Evolutionary conservation across 2,329 filamentous ascomycete species (phyloP), one percentile per base, ranked within the genome.

Genomic region (Clarireedia monteithiana): DNA sequence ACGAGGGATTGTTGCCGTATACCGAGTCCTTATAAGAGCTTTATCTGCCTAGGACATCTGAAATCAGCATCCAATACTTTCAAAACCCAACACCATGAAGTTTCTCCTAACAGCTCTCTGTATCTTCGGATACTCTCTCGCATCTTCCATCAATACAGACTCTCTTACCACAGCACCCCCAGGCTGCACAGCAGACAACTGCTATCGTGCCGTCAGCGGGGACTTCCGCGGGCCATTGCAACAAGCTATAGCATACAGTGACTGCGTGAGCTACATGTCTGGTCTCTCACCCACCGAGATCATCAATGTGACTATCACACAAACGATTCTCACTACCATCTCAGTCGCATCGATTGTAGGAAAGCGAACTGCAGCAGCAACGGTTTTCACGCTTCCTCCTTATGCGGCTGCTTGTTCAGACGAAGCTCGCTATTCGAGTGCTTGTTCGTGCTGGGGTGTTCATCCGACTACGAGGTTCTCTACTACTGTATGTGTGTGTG

Each of bases 401-500:
- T 59, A 59, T 34, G 57, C 55, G 5, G 54, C 24, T 27, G 49
- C 34, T 3, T 59, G 57, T 39, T 45, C 44, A 5, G 40, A 38
- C 10, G 45, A 52, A 23, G 45, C 55, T 23, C 36, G 42, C 2
- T 59, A 59, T 20, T 49, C 49, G 15, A 53, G 45, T 17, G 57
- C 57, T 14, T 59, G 55, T 48, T 57, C 54, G 17, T 59, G 57
- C 40, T 53, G 51, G 27, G 57, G 57, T 4, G 34, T 57, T 36
- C 4, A 34, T 14, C 53, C 46, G n/a, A 34, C n/a, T 44, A 55
- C 46, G 4, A 23, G 34, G 39, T 26, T 39, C 45, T 5, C 6
- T 42, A 46, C 42, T 5, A 46, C 42, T 9, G 42, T 14, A 46
- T 20, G 12, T 23, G 20, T 4, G 10, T 20, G 1, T 14, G 4